Base-by-base conservation (phyloP, 176 grass and related monocot species). In the Tuctoria greenei region DNA sequence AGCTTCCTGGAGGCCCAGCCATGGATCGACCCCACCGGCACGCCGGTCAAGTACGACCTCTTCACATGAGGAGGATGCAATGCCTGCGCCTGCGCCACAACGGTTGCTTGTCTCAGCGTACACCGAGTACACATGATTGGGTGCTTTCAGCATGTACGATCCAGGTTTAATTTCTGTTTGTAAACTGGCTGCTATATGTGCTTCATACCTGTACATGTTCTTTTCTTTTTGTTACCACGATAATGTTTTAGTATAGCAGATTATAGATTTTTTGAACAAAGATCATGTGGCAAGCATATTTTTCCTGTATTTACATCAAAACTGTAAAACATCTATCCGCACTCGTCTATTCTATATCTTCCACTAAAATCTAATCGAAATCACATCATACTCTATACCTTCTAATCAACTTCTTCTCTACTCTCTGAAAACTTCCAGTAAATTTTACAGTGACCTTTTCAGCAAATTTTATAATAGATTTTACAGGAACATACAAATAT, bases 21-120 rank as follows among this genome's bases (percentile, higher is more conserved):
- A 0, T 98, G 95, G 95, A 98, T 97, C 72, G 76, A 79, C 12
- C 39, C 75, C 6, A 93, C 86, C 11, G 81, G 86, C 6, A 87
- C 88, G 44, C 94, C 91, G 3, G 91, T 89, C 24, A 90, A 88
- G 70, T 74, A 88, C 61, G 88, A 88, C 13, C 83, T 97, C 4
- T 95, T 86, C 79, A 52, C 65, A 49, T 95, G 76, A 94, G 26
- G 14, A 5, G 46, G 4, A 9, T 24, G 55, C 23, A 59, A 31
- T 44, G 24, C 49, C 17, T 27, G 41, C 40, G 35, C 49, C 17
- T 26, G 41, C 40, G 35, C 35, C 27, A 25, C n/a, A 23, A 12
- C 21, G 39, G 39, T 9, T 1, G 39, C 1, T 41, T 41, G 39
- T 41, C 39, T 7, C 39, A 41, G 39, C 9, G 39, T 41, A 41